Evolutionary conservation across 345 rosid genomes (phyloP).

Genomic region (Eucalyptus erythrocorys): DNA sequence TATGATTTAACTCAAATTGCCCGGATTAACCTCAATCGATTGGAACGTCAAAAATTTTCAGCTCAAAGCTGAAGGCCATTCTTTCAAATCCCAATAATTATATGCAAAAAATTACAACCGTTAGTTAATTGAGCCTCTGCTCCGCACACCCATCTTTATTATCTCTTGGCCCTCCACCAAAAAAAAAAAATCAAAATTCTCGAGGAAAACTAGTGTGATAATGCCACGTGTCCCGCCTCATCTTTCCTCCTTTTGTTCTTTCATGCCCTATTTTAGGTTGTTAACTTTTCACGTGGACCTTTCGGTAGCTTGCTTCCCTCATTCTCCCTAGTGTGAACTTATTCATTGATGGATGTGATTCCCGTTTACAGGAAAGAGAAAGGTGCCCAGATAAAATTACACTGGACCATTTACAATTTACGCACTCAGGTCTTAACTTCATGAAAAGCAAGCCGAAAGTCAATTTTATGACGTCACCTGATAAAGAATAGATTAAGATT

Average conservation of each 20-base stretch:
- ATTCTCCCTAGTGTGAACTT: neutral
- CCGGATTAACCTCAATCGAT: fast-evolving
- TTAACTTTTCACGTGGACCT: neutral
- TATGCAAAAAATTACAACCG: neutral
- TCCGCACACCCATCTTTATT: neutral
- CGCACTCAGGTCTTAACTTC: neutral
- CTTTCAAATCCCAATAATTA: neutral
- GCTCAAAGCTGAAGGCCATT: too few species aligned
- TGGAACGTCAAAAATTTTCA: fast-evolving
- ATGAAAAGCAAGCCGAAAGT: neutral
- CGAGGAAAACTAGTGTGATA: neutral
- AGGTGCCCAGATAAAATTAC: neutral
- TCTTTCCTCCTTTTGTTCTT: neutral
- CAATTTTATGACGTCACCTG: neutral
- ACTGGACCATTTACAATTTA: neutral
- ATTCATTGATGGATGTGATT: neutral
- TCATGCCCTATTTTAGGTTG: neutral
- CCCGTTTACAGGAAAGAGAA: neutral
- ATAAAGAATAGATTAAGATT: neutral
- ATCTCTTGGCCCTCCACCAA: neutral
- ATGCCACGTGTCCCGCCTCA: neutral
- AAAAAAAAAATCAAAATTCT: neutral
- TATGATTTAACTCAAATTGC: neutral
- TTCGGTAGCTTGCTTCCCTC: neutral
- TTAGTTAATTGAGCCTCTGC: neutral